Percentiles rank a stretch among this genome's conserved stretches.
Conservation (phyloP, 352 stramenopile species). For the Albugo laibachii region DNA sequence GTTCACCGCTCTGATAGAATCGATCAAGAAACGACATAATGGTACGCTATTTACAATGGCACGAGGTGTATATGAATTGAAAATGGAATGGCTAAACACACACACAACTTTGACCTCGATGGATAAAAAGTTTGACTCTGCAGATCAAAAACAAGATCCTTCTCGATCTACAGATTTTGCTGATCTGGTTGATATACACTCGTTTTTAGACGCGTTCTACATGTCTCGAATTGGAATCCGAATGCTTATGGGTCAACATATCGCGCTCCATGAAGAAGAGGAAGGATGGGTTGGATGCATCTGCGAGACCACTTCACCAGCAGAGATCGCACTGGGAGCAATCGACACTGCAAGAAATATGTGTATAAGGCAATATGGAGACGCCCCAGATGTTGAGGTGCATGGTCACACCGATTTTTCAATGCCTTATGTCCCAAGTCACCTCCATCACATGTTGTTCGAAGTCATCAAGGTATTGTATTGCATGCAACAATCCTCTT, state of each 20-base stretch:
- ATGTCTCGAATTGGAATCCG: constrained; percentile 98
- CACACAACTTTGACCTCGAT: constrained; percentile 13
- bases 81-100: constrained; percentile 25
- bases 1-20: constrained; percentile 90
- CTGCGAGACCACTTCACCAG: constrained; percentile 90
- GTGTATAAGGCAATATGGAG: constrained; percentile 97
- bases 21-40: constrained; percentile 94
- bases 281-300: constrained; percentile 85
- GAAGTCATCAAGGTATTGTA: constrained; percentile 90
- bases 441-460: constrained; percentile 97
- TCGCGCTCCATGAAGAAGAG: constrained; percentile 87
- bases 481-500: background rate
- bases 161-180: constrained; percentile 52
- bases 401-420: constrained; percentile 95
- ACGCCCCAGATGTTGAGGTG: constrained; percentile 97
- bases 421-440: constrained; percentile 92
- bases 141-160: constrained; percentile 8
- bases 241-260: constrained; percentile 99
- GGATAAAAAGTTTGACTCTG: constrained; percentile 29
- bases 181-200: constrained; percentile 89
- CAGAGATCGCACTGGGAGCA: constrained; percentile 89
- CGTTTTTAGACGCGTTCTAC: constrained; percentile 99
- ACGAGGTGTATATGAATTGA: constrained; percentile 95
- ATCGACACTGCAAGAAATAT: constrained; percentile 98
- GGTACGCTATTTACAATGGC: constrained; percentile 98